Percentiles rank a stretch among this genome's conserved stretches.
phyloP scores from a whole-genome alignment of 2,329 filamentous ascomycete species.

The Tolypocladium nubicola region DNA sequence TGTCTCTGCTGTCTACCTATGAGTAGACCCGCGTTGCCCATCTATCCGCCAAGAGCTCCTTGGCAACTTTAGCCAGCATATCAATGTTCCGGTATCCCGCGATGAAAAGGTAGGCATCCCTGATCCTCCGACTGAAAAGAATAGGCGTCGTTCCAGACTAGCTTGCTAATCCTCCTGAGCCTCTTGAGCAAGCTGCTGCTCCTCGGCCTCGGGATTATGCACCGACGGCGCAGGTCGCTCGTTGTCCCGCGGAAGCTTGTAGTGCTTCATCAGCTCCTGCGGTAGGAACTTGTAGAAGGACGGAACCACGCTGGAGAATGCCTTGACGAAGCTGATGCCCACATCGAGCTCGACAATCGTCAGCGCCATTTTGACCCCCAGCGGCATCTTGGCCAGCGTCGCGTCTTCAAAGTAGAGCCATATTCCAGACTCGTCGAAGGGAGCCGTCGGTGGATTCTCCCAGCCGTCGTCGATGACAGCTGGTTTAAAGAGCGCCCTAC shows the following conservation, averaged over 20 bases:
- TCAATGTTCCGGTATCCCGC: too few species aligned
- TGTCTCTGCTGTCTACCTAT: neutral
- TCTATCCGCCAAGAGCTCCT: neutral
- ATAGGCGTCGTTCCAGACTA: neutral
- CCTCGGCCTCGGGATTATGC: slow-evolving; percentile 18
- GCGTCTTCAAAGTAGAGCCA: slow-evolving; percentile 59
- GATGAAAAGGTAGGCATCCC: too few species aligned
- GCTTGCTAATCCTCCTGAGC: slow-evolving; percentile 8
- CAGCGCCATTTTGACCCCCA: slow-evolving; percentile 53
- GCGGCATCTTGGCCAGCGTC: slow-evolving; percentile 38
- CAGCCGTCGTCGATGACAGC: slow-evolving; percentile 37
- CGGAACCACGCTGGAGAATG: slow-evolving; percentile 41
- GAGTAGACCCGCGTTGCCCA: neutral
- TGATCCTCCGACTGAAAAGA: too few species aligned
- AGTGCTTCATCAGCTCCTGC: slow-evolving; percentile 59
- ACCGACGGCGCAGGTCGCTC: slow-evolving; percentile 36
- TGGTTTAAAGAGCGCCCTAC: slow-evolving; percentile 31
- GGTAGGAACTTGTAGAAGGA: slow-evolving; percentile 55
- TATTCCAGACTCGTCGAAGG: slow-evolving; percentile 8
- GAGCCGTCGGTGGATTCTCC: slow-evolving; percentile 21
- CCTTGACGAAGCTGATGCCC: slow-evolving; percentile 55
- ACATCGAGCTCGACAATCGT: slow-evolving; percentile 48
- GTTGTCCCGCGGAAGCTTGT: slow-evolving; percentile 43
- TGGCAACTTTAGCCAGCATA: neutral
- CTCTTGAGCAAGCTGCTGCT: slow-evolving; percentile 14